Base-by-base conservation (phyloP, 1,284 basidiomycete genomes). In the Meripilus lineatus region DNA sequence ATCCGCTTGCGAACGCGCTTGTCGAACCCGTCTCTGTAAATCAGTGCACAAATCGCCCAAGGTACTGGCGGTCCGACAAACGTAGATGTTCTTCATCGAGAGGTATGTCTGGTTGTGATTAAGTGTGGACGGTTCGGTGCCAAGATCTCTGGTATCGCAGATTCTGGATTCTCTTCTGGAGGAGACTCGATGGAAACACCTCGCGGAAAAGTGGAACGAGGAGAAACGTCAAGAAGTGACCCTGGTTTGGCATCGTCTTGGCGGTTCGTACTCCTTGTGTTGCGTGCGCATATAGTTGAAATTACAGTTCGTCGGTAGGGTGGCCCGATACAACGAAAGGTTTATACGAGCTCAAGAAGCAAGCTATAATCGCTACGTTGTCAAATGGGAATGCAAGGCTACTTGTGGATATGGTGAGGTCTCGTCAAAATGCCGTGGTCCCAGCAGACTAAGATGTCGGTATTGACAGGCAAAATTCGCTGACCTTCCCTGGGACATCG, bases 311-410 rank as follows among this genome's bases (percentile, higher is more conserved):
- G n/a, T 30, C 8, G 8, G 28, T 44, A 81, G 81, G 70, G 2
- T 84, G 81, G 75, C 66, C 74, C 0, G 81, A 84, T 53, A 54
- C 71, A 4, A 56, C 68, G 6, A 61, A 67, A 1, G 78, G 78
- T 0, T 61, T 85, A 14, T 50, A 68, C 37, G 63, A 62, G 1
- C 58, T 84, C 37, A 79, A 77, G 63, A 70, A 75, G 41, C 55
- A 73, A 7, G 60, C 61, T 0, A 68, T 81, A 40, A 69, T 83
- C 5, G 68, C 68, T 1, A 67, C 74, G 3, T 63, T 85, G 0
- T 82, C 82, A 0, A 84, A 84, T 46, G 83, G 80, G 3, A 84
- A 77, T 53, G 63, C 80, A 30, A 65, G 75, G 13, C 63, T 82
- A 2, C 65, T 84, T 4, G 61, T 79, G 0, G 79, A 84, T 52